Conservation (phyloP, 2,329 filamentous ascomycete species). For the Aspergillus fijiensis region DNA sequence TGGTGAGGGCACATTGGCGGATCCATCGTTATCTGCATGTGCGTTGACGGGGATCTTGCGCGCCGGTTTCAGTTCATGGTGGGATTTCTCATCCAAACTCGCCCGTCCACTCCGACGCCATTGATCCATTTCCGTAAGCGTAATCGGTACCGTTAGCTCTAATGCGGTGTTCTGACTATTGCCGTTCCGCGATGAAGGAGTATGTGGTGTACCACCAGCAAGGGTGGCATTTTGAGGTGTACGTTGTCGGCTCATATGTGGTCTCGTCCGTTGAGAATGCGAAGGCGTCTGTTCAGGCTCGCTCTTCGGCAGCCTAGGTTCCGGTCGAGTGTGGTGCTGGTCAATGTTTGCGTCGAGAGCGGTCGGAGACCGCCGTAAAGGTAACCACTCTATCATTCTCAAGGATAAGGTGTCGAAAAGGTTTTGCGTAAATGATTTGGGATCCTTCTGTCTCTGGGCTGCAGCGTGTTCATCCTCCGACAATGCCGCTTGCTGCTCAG, state of each 20-base stretch:
- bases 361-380: slow-evolving; percentile 36
- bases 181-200: slow-evolving; percentile 29
- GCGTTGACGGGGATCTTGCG: slow-evolving; percentile 35
- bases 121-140: slow-evolving; percentile 39
- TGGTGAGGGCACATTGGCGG: slow-evolving; percentile 36
- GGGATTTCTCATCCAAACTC: slow-evolving; percentile 34
- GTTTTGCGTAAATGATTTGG: slow-evolving; percentile 62
- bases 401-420: slow-evolving; percentile 51
- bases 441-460: slow-evolving; percentile 50
- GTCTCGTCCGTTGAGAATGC: slow-evolving; percentile 11
- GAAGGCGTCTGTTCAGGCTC: slow-evolving; percentile 11
- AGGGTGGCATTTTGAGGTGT: slow-evolving; percentile 10
- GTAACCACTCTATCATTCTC: slow-evolving; percentile 49
- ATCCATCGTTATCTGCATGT: slow-evolving; percentile 28
- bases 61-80: slow-evolving; percentile 30
- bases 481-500: slow-evolving; percentile 13
- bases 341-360: slow-evolving; percentile 19
- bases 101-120: slow-evolving; percentile 35
- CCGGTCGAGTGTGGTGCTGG: slow-evolving; percentile 3
- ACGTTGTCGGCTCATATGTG: slow-evolving; percentile 11
- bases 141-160: slow-evolving; percentile 41
- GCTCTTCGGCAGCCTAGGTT: slow-evolving; percentile 15
- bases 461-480: slow-evolving; percentile 21
- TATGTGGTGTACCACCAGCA: slow-evolving; percentile 23
- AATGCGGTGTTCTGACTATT: slow-evolving; percentile 32